Evolutionary conservation across 495 filamentous ascomycete species (phyloP), one percentile per base, ranked within the genome.

Genomic region (Letharia lupina): DNA sequence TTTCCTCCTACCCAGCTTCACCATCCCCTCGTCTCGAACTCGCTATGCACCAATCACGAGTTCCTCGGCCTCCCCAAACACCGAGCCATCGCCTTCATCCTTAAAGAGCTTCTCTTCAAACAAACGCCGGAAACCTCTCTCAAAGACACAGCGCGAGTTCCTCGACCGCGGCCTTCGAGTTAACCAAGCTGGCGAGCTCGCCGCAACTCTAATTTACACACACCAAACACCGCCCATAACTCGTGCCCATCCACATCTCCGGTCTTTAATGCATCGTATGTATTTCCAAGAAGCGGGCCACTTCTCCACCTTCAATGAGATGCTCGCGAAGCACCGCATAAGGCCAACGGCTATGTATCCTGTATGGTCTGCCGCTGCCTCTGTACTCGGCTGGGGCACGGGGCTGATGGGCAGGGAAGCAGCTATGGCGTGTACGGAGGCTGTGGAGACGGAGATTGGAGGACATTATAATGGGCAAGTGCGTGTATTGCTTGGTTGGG

Each of bases 361-460:
- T 2, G 48, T 97, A 10, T 98, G 94, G 94, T 82, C 86, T n/a
- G 80, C 84, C 15, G 85, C 92, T 0, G 90, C 95, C 15, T 87
- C 91, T 0, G 89, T 87, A 3, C 77, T 98, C 4, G 94, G 94
- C 18, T 96, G 95, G 89, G 83, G 84, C 4, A 98, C 94, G 2
- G 94, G 87, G 0, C 74, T 92, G n/a, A 81, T 98, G 81, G 92
- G 95, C 0, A 84, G 89, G 48, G 93, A 98, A 77, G 93, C 94
- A 0, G 92, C 94, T 5, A 98, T 98, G 94, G 94, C 95, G 33
- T 98, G 94, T 73, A 98, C 94, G 15, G 94, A 98, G 77, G 94
- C 94, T 8, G 92, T 98, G 40, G 94, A 98, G 79, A 98, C 95
- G 40, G 94, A 98, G 80, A 98, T 98, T 69, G 94, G 95, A 1